Base-by-base conservation (phyloP, 345 rosid genomes). In the Cardiospermum halicacabum region DNA sequence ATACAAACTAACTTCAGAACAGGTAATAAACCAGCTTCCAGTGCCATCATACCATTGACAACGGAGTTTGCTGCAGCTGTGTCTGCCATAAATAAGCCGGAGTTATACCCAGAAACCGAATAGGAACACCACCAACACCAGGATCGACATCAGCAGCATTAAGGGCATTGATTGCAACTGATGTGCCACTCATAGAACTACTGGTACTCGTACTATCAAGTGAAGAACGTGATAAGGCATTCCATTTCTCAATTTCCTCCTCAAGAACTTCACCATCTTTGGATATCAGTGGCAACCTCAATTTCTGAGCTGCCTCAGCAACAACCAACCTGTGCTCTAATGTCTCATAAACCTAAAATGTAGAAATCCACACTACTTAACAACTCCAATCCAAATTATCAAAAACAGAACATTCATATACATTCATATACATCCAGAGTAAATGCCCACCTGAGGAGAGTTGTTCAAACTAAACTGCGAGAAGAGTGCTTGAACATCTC, bases 161-260 rank as follows among this genome's bases (percentile, higher is more conserved):
- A 55, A 72, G 65, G 59, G 66, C 72, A 71, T 64, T 80, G 43
- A 49, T 56, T 15, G 72, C 79, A 72, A 81, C 76, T 25, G 76
- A 72, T 42, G 70, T 74, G 53, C 85, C 81, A 69, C 75, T 84
- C 47, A 77, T 73, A 18, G 87, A 90, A 82, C 84, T 91, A 37
- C 79, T 82, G 45, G 97, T 85, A 54, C 78, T 80, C 1, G 85
- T 87, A 73, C 96, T 89, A 74, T 91, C 97, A 60, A 94, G 86
- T 2, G 99, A 91, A 73, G 88, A 89, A 67, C 87, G 79, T 26
- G 97, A 94, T 72, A 89, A 64, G 48, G 82, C 68, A 67, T 96
- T 91, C 91, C 87, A 94, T 74, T 91, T 91, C 62, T 91, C 99
- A 64, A 94, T 85, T 60, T 91, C 99, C 56, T 94, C 95, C 82